Evolutionary conservation across 108 stramenopile species (phyloP), one percentile per base, ranked within the genome.

Genomic region (Pseudonitzschia multiseries): DNA sequence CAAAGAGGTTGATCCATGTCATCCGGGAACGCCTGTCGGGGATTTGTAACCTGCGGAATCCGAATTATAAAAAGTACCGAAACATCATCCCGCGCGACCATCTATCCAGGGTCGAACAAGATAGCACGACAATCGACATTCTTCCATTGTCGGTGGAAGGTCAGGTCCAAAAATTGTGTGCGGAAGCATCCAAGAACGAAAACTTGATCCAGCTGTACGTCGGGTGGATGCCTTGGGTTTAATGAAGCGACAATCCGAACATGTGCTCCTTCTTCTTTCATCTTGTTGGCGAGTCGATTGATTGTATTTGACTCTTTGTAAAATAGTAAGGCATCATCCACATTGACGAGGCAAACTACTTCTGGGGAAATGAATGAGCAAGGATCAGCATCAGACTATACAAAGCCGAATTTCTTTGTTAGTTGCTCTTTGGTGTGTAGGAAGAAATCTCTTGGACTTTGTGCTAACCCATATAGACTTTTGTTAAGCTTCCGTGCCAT

Each of bases 221-320:
- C 62, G 93, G 93, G 0, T 96, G 93, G 93, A 94, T 93, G 96
- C 89, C 93, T 12, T 94, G 93, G 93, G 66, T 94, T 54, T 94
- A 81, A n/a, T n/a, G n/a, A n/a, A 42, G 8, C 32, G 27, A 59
- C 24, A 59, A 26, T 27, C 57, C 14, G 5, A 6, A 22, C 21
- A 31, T 4, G 57, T n/a, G n/a, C n/a, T n/a, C n/a, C n/a, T n/a
- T 22, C n/a, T 59, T 54, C 10, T 6, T 8, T 54, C 6, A 5
- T 36, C 36, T 36, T 36, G 36, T 36, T 36, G 6, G 36, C 36
- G n/a, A n/a, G n/a, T n/a, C n/a, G n/a, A n/a, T n/a, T n/a, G n/a
- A n/a, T n/a, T n/a, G n/a, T n/a, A n/a, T n/a, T n/a, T n/a, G n/a
- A n/a, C n/a, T n/a, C n/a, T n/a, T n/a, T n/a, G n/a, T n/a, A n/a